A percentile compares a stretch with the other conserved stretches of the same genome.
Conservation (phyloP, 495 filamentous ascomycete genomes). For the Hypoxylon cercidicola region DNA sequence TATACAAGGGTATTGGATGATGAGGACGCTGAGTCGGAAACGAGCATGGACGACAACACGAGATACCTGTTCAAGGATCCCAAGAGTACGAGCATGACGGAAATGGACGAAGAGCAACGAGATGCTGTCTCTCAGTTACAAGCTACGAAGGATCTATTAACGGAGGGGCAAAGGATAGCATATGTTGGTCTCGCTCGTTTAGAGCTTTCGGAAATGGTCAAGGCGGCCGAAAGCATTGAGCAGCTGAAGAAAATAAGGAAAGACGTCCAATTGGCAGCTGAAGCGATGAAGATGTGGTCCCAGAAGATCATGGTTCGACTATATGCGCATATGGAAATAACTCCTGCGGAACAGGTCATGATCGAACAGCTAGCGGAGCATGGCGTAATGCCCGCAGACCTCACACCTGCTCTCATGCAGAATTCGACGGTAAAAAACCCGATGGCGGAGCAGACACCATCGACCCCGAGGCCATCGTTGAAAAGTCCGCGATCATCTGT, state of each 20-base stretch:
- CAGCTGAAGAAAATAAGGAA: slow-evolving; percentile 70
- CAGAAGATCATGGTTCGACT: slow-evolving; percentile 96
- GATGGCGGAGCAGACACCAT: slow-evolving; percentile 63
- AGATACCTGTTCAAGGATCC: slow-evolving; percentile 88
- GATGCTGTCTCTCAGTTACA: slow-evolving; percentile 91
- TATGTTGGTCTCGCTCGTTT: slow-evolving; percentile 92
- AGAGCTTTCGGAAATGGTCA: slow-evolving; percentile 78
- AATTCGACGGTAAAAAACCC: slow-evolving; percentile 95
- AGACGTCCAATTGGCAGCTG: slow-evolving; percentile 70
- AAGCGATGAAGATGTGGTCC: slow-evolving; percentile 92
- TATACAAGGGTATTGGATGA: slow-evolving; percentile 94
- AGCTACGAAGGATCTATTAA: slow-evolving; percentile 94
- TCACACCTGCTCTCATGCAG: slow-evolving; percentile 88
- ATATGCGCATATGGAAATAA: slow-evolving; percentile 97
- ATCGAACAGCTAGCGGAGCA: slow-evolving; percentile 96
- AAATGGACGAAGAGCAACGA: slow-evolving; percentile 75
- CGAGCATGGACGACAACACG: slow-evolving; percentile 97
- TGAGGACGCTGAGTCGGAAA: slow-evolving; percentile 91
- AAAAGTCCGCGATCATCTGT: slow-evolving; percentile 36
- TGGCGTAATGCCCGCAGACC: slow-evolving; percentile 83
- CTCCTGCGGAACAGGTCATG: slow-evolving; percentile 92
- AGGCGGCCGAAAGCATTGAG: slow-evolving; percentile 69
- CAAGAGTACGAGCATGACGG: slow-evolving; percentile 64
- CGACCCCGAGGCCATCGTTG: slow-evolving; percentile 40
- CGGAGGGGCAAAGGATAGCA: slow-evolving; percentile 93